Evolutionary conservation across 2,329 filamentous ascomycete genomes (phyloP).

Genomic region (Curvularia lunata): DNA sequence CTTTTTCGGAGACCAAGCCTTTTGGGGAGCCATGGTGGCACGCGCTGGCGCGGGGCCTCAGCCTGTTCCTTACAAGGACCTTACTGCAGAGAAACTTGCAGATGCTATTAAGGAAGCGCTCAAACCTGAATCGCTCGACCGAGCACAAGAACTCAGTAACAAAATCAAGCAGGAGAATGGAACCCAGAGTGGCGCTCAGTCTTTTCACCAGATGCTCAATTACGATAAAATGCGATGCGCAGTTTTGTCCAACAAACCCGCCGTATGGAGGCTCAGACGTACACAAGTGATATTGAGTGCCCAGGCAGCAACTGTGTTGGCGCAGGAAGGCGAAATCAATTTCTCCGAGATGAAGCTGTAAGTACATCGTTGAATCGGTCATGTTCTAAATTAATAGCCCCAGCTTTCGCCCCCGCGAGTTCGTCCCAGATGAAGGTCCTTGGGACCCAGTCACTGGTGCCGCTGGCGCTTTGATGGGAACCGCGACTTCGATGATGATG

Average conservation of each 20-base stretch:
- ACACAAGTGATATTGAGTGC: slow-evolving; percentile 47
- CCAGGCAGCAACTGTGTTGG: slow-evolving; percentile 47
- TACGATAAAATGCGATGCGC: slow-evolving; percentile 48
- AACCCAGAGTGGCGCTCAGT: slow-evolving; percentile 46
- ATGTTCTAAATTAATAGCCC: slow-evolving; percentile 14
- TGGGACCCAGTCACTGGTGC: slow-evolving; percentile 57
- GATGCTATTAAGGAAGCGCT: slow-evolving; percentile 48
- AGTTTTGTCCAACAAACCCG: slow-evolving; percentile 39
- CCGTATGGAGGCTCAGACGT: slow-evolving; percentile 50
- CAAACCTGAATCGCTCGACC: slow-evolving; percentile 45
- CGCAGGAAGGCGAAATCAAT: slow-evolving; percentile 45
- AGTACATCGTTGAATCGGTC: slow-evolving; percentile 12
- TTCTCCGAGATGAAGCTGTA: slow-evolving; percentile 50
- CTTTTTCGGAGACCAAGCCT: slow-evolving; percentile 65
- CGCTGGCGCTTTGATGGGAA: slow-evolving; percentile 78
- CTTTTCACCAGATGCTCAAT: slow-evolving; percentile 49
- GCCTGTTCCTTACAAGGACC: slow-evolving; percentile 49
- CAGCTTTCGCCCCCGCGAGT: slow-evolving; percentile 49
- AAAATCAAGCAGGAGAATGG: slow-evolving; percentile 50
- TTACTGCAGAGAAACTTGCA: slow-evolving; percentile 49
- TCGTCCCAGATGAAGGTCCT: slow-evolving; percentile 49
- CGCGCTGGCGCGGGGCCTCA: slow-evolving; percentile 50
- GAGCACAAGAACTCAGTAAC: slow-evolving; percentile 46
- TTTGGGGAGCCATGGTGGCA: slow-evolving; percentile 52
- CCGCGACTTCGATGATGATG: slow-evolving; percentile 80